Evolutionary conservation across 148 eudicot genomes (phyloP).

Genomic region (Cornus suecica): DNA sequence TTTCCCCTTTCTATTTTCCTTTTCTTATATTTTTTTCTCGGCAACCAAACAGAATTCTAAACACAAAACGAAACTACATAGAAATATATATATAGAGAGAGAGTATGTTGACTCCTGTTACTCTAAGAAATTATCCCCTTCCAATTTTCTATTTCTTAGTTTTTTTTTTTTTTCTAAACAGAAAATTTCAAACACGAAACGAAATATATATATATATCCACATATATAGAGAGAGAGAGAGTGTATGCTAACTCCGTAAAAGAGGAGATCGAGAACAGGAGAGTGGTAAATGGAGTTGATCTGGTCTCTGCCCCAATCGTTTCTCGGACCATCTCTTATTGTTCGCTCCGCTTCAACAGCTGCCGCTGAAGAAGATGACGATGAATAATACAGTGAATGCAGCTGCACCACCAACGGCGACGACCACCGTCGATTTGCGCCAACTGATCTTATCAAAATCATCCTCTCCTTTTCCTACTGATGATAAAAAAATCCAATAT

Average conservation of each 20-base stretch:
- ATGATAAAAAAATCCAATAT: too few relatives aligned
- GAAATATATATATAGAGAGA: too few relatives aligned
- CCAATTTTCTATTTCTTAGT: neutral
- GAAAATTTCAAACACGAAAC: neutral
- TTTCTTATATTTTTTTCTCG: too few relatives aligned
- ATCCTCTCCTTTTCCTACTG: neutral
- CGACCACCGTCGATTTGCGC: conserved; percentile 10
- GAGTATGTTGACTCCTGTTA: too few relatives aligned
- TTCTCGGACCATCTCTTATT: conserved; percentile 59
- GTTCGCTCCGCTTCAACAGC: conserved; percentile 66
- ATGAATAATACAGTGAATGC: conserved; percentile 27
- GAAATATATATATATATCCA: neutral
- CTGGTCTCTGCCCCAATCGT: conserved; percentile 61
- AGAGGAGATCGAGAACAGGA: conserved; percentile 84
- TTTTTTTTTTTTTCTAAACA: neutral
- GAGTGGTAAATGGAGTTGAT: conserved; percentile 74
- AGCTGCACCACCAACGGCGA: neutral
- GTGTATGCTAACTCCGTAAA: conserved; percentile 54
- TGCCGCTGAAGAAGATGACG: conserved; percentile 55
- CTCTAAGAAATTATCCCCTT: neutral
- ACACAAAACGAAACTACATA: too few relatives aligned
- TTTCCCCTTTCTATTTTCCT: too few relatives aligned
- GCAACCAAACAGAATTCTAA: too few relatives aligned
- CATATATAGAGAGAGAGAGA: conserved; percentile 10
- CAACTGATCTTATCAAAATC: conserved; percentile 19